phyloP scores from a whole-genome alignment of 257 asterid species.

The Solanum ossicruentum region DNA sequence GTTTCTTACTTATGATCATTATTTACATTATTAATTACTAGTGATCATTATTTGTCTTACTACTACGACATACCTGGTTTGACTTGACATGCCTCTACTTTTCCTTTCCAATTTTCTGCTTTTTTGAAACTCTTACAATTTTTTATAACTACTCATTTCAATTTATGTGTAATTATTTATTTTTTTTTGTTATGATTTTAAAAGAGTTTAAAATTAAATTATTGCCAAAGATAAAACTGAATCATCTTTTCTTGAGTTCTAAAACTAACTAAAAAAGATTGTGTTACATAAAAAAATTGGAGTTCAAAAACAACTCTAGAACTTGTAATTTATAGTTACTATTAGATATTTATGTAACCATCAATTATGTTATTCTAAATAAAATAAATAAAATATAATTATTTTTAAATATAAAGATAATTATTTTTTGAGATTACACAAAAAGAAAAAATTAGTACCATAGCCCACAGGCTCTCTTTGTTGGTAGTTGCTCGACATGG shows the following conservation, averaged over 20 bases:
- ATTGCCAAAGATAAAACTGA: not conserved
- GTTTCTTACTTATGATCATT: slow-evolving; percentile 23
- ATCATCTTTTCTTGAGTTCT: not conserved
- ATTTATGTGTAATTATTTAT: not conserved
- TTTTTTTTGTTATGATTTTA: not conserved
- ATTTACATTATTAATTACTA: not conserved
- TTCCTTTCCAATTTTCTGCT: not conserved
- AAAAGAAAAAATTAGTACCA: not conserved
- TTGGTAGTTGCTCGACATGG: not conserved
- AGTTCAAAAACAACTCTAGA: not conserved
- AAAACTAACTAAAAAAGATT: not conserved
- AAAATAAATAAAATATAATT: not conserved
- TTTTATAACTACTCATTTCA: not conserved
- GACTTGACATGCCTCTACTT: slow-evolving; percentile 2
- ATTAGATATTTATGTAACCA: not conserved
- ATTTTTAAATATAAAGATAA: not conserved
- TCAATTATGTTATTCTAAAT: not conserved
- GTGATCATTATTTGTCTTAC: slow-evolving; percentile 9
- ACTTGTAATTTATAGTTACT: not conserved
- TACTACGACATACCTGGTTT: slow-evolving; percentile 5
- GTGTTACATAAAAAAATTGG: not conserved
- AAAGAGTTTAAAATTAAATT: not conserved
- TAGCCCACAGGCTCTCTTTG: not conserved
- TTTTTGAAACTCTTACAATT: not conserved
- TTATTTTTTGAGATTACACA: not conserved